These are phyloP conservation scores for Isochrysis galbana DNA, from an alignment of 78 protist genomes.

Conservation along the genomic window DNA sequence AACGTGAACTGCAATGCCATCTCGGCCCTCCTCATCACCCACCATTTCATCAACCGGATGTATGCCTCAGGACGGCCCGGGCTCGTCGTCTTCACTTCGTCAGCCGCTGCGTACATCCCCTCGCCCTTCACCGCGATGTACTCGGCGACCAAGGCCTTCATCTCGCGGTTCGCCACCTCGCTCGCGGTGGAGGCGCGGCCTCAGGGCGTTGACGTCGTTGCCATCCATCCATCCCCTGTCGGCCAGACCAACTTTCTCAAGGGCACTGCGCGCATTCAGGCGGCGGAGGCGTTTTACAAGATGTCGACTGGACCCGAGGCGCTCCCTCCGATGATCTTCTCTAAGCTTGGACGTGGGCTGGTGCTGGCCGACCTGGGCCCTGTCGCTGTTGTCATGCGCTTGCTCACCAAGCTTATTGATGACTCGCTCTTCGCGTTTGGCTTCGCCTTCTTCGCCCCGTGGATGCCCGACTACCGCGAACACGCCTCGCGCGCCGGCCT, in stretches of 20 bases:
- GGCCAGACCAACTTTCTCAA: not conserved
- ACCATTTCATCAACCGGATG: constrained; percentile 36
- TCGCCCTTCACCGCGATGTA: constrained; percentile 30
- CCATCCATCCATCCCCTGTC: constrained; percentile 40
- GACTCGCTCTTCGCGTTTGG: not conserved
- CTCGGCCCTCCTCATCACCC: not conserved
- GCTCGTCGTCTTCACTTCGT: constrained; percentile 40
- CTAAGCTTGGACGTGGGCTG: not conserved
- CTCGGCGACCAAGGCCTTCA: constrained; percentile 28
- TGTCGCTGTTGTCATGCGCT: not conserved
- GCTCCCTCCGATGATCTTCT: not conserved
- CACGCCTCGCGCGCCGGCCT: too few species aligned
- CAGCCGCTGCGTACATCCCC: constrained; percentile 36
- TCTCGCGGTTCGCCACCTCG: constrained; percentile 30
- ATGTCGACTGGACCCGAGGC: not conserved
- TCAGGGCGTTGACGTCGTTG: constrained; percentile 41
- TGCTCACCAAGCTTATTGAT: not conserved
- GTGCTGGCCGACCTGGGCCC: not conserved
- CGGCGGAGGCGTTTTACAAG: not conserved
- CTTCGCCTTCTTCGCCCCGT: not conserved
- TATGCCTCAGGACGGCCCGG: not conserved
- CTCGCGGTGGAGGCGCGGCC: constrained; percentile 42
- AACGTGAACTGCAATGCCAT: constrained; percentile 31
- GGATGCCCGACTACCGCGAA: not conserved
- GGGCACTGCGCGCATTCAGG: not conserved